Percentiles rank a stretch among this genome's conserved stretches.
Evolutionary conservation across 352 stramenopile species (phyloP).

Genomic region (Plasmopara muralis): DNA sequence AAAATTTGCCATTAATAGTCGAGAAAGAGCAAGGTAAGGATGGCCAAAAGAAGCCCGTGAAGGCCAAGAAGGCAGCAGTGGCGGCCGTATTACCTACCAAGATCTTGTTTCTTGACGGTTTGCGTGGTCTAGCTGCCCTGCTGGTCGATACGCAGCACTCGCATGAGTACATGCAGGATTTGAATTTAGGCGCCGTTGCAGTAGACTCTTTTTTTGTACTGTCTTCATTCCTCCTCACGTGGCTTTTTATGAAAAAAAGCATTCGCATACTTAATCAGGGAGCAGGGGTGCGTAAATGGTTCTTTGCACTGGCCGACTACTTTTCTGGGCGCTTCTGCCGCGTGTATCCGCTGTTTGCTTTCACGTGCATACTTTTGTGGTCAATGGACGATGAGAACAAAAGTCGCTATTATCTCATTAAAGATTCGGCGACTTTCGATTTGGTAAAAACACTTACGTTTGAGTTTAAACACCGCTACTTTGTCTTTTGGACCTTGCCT

Average conservation of each 20-base stretch:
- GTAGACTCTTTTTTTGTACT: slow-evolving; percentile 55
- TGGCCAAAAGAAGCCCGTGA: slow-evolving; percentile 14
- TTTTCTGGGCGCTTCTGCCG: slow-evolving; percentile 37
- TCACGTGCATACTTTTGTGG: slow-evolving; percentile 30
- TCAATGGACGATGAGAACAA: slow-evolving; percentile 25
- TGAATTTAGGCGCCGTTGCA: slow-evolving; percentile 29
- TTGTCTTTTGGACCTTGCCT: slow-evolving; percentile 46
- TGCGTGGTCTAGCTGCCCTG: slow-evolving; percentile 27
- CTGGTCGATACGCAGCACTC: slow-evolving; percentile 30
- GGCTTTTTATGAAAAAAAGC: slow-evolving; percentile 47
- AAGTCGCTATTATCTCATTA: slow-evolving; percentile 26
- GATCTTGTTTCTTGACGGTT: slow-evolving; percentile 31
- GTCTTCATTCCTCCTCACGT: slow-evolving; percentile 45
- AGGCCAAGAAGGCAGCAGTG: slow-evolving; percentile 20
- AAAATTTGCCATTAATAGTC: background rate
- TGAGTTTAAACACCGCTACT: slow-evolving; percentile 33
- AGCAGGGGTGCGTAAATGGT: slow-evolving; percentile 24
- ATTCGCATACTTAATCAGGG: slow-evolving; percentile 22
- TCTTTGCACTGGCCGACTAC: slow-evolving; percentile 35
- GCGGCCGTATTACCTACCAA: slow-evolving; percentile 15
- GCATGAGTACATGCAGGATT: slow-evolving; percentile 30
- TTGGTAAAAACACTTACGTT: slow-evolving; percentile 39
- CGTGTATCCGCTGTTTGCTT: slow-evolving; percentile 41
- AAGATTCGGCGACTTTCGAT: slow-evolving; percentile 21
- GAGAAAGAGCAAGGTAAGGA: slow-evolving; percentile 19